These are phyloP conservation scores for slime mould (Dictyostelium discoideum) DNA, from an alignment of 78 protist species.

Conservation along the genomic window DNA sequence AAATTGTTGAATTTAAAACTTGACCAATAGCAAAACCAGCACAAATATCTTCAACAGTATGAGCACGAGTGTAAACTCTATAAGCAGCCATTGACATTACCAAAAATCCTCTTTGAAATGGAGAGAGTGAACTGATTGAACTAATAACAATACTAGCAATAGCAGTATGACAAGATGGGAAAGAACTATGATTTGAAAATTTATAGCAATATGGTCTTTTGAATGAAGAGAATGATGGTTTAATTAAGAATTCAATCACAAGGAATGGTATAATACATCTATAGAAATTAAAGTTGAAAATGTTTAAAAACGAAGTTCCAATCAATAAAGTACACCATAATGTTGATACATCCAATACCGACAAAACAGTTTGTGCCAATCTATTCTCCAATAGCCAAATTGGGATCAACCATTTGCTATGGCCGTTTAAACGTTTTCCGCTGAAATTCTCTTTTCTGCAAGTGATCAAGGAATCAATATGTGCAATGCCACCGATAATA, in stretches of 20 bases:
- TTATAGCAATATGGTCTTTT: constrained; percentile 16
- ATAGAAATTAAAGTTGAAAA: not conserved
- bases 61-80: constrained; percentile 15
- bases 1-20: not conserved
- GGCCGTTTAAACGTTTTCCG: not conserved
- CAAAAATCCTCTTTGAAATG: not conserved
- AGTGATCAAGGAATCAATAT: not conserved
- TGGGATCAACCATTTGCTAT: not conserved
- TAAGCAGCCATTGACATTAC: not conserved
- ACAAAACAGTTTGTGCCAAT: not conserved
- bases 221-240: not conserved
- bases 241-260: not conserved
- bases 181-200: not conserved
- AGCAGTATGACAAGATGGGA: not conserved
- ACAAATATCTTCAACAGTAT: constrained; percentile 14
- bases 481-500: not conserved
- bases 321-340: not conserved
- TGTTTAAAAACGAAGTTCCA: not conserved
- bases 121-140: not conserved
- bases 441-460: constrained; percentile 17
- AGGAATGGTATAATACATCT: not conserved
- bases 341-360: not conserved
- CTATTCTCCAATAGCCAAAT: not conserved
- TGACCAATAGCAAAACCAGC: constrained; percentile 14
- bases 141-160: not conserved